Base-by-base conservation (phyloP, 169 alveolate genomes). In the Plasmodium gonderi region DNA sequence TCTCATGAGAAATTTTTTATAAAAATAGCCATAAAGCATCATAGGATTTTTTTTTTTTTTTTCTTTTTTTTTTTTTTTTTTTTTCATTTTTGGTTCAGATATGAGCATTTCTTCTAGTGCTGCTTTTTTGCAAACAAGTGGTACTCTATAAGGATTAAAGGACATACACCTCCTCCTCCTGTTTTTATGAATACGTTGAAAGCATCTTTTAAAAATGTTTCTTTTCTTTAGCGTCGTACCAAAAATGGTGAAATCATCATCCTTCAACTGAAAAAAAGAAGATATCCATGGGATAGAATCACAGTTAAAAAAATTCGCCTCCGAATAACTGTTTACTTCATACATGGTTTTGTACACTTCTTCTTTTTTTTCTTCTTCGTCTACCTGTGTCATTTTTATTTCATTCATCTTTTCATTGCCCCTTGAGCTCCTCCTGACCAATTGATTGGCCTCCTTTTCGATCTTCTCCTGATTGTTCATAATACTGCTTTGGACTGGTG, bases 101-200 rank as follows among this genome's bases (percentile, higher is more conserved):
- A 91, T 94, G 65, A 95, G 76, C 95, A 95, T 96, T 95, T 96
- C 98, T 14, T 83, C 89, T 54, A 80, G 93, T 54, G 93, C 69
- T 47, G 77, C 94, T 40, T 90, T 80, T 69, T 98, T 77, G 45
- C 97, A 95, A 45, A 97, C 76, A 31, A 95, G 68, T 5, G 99
- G 99, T 3, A 98, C 97, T 60, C 99, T 82, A 80, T 97, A 97
- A 26, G 98, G 97, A 80, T 98, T 98, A 95, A 97, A 98, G 12
- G 99, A 98, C 99, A 98, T 98, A 45, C 99, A 99, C 51, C 99
- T 92, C 77, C 99, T 93, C 77, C 99, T 92, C 94, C 97, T 89
- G 60, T 95, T 98, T 60, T 96, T 95, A 17, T 98, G 99, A 2
- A 98, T 93, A 79, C 96, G 80, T 91, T 98, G 98, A 87, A 97